Evolutionary conservation across 345 rosid genomes (phyloP), one percentile per base, ranked within the genome.

Genomic region (Carallia brachiata): DNA sequence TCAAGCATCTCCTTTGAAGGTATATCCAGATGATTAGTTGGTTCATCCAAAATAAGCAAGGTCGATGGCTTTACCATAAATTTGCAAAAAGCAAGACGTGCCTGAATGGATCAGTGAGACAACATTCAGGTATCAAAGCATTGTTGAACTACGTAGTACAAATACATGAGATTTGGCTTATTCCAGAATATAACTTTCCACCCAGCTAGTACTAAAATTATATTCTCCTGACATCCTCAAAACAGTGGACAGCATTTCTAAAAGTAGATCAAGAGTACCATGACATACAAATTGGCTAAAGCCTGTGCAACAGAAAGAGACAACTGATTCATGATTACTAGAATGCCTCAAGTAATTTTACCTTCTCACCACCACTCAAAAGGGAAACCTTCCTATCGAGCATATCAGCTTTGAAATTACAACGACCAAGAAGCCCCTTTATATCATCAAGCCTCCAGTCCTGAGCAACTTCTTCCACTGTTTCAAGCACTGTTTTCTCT

Each of bases 1-100:
- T 94, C 97, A 8, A 94, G 97, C 98, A 94, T 94, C 73, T 91
- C 98, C 78, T 94, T 94, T 18, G 98, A 91, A 72, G 98, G 96
- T 63, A 94, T 94, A 83, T 91, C 98, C 72, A 94, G 79, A 77
- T 91, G 98, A 83, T 94, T 94, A 47, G 98, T 94, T 6, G 98
- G 97, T 78, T 94, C 97, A 39, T 94, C 97, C 80, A 94, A 65
- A 72, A 94, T 87, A 3, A 94, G 88, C 56, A 94, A 69, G 36
- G 95, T 90, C 1, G 97, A 91, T 4, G 97, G 98, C 61, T 82
- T 90, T 37, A 94, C 97, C 98, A 94, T 94, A 81, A 94, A 94
- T 70, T 88, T 91, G 78, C 97, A 94, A 75, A 94, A 94, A 52
- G 98, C 97, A 69, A 94, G 90, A 28, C 98, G 95, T 30, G 97